Percentiles rank a stretch among this genome's conserved stretches.
These are phyloP conservation scores for Singerocomus inundabilis DNA, from an alignment of 1,284 basidiomycete genomes.

Conservation along the genomic window DNA sequence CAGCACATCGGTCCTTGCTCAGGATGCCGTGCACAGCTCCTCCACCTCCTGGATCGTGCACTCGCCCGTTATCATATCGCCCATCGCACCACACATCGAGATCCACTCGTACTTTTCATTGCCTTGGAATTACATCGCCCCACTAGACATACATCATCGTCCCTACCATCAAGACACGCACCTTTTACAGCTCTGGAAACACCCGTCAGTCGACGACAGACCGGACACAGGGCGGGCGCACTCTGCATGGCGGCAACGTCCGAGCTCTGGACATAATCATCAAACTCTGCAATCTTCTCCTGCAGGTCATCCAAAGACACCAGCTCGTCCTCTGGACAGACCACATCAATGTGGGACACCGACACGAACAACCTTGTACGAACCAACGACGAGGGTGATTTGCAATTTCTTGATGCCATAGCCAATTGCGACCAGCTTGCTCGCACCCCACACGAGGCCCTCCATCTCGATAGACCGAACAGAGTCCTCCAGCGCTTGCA, in stretches of 20 bases:
- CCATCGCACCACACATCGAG: too few relatives aligned
- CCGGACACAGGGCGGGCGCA: slow-evolving; percentile 38
- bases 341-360: neutral
- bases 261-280: slow-evolving; percentile 94
- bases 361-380: slow-evolving; percentile 31
- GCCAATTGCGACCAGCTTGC: slow-evolving; percentile 91
- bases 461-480: slow-evolving; percentile 89
- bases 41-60: neutral
- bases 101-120: too few relatives aligned
- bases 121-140: neutral
- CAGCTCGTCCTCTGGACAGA: slow-evolving; percentile 83
- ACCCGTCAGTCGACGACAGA: slow-evolving; percentile 7
- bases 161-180: neutral
- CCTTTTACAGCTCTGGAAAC: slow-evolving; percentile 23
- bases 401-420: slow-evolving; percentile 92
- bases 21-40: slow-evolving; percentile 25
- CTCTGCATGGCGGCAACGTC: slow-evolving; percentile 92
- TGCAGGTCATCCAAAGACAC: slow-evolving; percentile 95
- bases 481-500: slow-evolving; percentile 79
- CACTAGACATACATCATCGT: slow-evolving; percentile 6
- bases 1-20: slow-evolving; percentile 13
- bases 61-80: neutral
- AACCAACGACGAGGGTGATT: slow-evolving; percentile 93
- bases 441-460: slow-evolving; percentile 93
- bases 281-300: slow-evolving; percentile 83